Percentiles rank a stretch among this genome's conserved stretches.
phyloP scores from a whole-genome alignment of 108 stramenopile genomes.

The Epipyxis sp. region DNA sequence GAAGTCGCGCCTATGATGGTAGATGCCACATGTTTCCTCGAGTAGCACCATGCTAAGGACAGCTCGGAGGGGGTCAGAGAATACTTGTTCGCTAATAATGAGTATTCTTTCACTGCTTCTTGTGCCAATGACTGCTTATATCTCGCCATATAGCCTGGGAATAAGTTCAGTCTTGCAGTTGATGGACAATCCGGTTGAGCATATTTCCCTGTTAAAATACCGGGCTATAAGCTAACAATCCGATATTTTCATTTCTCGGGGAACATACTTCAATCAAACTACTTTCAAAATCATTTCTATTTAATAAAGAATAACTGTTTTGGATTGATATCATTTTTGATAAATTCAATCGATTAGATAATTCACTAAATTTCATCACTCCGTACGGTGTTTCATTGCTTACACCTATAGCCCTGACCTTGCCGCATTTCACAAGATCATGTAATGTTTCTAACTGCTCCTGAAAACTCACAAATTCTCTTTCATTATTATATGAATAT shows the following conservation, averaged over 20 bases:
- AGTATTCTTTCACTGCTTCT: constrained; percentile 69
- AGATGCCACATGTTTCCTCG: constrained; percentile 70
- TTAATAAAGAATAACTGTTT: constrained; percentile 76
- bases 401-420: constrained; percentile 76
- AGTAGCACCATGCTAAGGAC: constrained; percentile 78
- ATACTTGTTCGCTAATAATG: constrained; percentile 59
- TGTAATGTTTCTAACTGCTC: constrained; percentile 74
- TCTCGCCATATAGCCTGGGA: constrained; percentile 79
- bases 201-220: constrained; percentile 64
- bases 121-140: constrained; percentile 64
- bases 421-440: constrained; percentile 68
- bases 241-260: constrained; percentile 68
- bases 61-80: constrained; percentile 69
- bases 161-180: constrained; percentile 64
- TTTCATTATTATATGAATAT: constrained; percentile 23
- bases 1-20: constrained; percentile 87
- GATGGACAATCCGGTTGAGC: constrained; percentile 22
- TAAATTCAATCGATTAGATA: constrained; percentile 65
- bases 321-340: constrained; percentile 69
- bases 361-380: constrained; percentile 66
- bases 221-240: constrained; percentile 82
- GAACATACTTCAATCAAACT: constrained; percentile 79
- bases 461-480: constrained; percentile 65
- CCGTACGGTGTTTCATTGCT: constrained; percentile 90
- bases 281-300: constrained; percentile 76